Conservation (phyloP, 2,329 filamentous ascomycete species). For the Trichophyton benhamiae region DNA sequence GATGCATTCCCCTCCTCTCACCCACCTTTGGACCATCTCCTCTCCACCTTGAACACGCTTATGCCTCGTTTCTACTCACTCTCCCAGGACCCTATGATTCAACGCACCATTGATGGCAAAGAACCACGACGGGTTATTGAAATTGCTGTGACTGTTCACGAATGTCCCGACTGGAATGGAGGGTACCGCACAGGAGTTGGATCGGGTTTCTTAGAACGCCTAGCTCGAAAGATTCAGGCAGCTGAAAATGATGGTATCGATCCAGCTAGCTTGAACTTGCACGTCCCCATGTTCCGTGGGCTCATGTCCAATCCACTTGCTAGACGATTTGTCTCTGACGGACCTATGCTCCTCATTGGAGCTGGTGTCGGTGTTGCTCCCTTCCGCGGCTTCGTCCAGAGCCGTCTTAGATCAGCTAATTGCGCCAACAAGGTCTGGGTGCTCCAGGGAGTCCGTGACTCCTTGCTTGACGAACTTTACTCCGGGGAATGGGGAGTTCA, state of each 20-base stretch:
- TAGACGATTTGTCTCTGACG: slow-evolving; percentile 80
- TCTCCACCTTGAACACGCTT: slow-evolving; percentile 69
- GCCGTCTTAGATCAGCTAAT: slow-evolving; percentile 82
- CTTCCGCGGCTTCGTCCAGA: slow-evolving; percentile 94
- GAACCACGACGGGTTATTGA: slow-evolving; percentile 73
- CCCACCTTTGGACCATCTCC: slow-evolving; percentile 69
- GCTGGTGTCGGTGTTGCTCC: slow-evolving; percentile 94
- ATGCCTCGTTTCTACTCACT: slow-evolving; percentile 99
- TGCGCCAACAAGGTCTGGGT: slow-evolving; percentile 98
- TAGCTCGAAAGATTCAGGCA: slow-evolving; percentile 60
- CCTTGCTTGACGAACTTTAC: slow-evolving; percentile 89
- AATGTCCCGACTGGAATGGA: slow-evolving; percentile 64
- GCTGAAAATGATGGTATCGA: slow-evolving; percentile 50
- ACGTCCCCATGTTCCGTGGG: slow-evolving; percentile 94
- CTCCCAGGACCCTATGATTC: slow-evolving; percentile 85
- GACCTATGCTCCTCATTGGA: slow-evolving; percentile 93
- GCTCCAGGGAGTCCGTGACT: slow-evolving; percentile 86
- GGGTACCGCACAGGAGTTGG: slow-evolving; percentile 70
- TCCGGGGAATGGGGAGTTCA: slow-evolving; percentile 92
- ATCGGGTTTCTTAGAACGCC: slow-evolving; percentile 83
- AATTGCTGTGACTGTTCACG: slow-evolving; percentile 92
- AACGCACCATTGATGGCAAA: slow-evolving; percentile 54
- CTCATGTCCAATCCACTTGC: slow-evolving; percentile 95
- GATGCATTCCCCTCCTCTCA: slow-evolving; percentile 84
- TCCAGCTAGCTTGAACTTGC: slow-evolving; percentile 46